phyloP scores from a whole-genome alignment of 2,329 filamentous ascomycete species.

The Phyllosticta paracitricarpa region DNA sequence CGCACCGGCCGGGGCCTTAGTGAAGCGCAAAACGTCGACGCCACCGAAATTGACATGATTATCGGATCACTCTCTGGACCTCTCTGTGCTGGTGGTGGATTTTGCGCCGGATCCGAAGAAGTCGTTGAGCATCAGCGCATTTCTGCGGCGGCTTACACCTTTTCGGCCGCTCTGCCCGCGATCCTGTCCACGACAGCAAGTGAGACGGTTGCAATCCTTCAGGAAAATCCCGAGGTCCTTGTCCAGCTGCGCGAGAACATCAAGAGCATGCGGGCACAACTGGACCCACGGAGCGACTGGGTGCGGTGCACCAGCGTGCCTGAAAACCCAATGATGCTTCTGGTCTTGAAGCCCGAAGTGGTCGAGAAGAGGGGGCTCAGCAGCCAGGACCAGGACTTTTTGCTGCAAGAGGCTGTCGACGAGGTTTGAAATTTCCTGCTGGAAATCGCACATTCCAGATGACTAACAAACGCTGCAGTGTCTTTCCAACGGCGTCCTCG shows the following conservation, averaged over 20 bases:
- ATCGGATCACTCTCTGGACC: slow-evolving; percentile 85
- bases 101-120: slow-evolving; percentile 84
- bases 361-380: slow-evolving; percentile 59
- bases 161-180: slow-evolving; percentile 86
- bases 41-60: slow-evolving; percentile 92
- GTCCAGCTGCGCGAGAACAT: slow-evolving; percentile 75
- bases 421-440: slow-evolving; percentile 53
- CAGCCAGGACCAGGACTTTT: slow-evolving; percentile 67
- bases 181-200: slow-evolving; percentile 92
- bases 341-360: slow-evolving; percentile 76
- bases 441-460: slow-evolving; percentile 4
- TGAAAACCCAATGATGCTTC: slow-evolving; percentile 80
- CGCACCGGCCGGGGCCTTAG: slow-evolving; percentile 85
- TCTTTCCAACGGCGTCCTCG: slow-evolving; percentile 77
- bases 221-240: slow-evolving; percentile 77
- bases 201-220: slow-evolving; percentile 77
- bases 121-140: slow-evolving; percentile 96
- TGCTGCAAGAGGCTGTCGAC: slow-evolving; percentile 88
- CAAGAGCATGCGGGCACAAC: slow-evolving; percentile 70
- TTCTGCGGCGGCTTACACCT: slow-evolving; percentile 85
- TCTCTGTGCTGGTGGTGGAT: slow-evolving; percentile 85
- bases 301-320: slow-evolving; percentile 67
- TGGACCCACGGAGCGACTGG: slow-evolving; percentile 93
- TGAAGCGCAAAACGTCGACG: slow-evolving; percentile 93
- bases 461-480: slow-evolving; percentile 42